Evolutionary conservation across 2,329 filamentous ascomycete species (phyloP), one percentile per base, ranked within the genome.

Genomic region (Fusarium sublunatum): DNA sequence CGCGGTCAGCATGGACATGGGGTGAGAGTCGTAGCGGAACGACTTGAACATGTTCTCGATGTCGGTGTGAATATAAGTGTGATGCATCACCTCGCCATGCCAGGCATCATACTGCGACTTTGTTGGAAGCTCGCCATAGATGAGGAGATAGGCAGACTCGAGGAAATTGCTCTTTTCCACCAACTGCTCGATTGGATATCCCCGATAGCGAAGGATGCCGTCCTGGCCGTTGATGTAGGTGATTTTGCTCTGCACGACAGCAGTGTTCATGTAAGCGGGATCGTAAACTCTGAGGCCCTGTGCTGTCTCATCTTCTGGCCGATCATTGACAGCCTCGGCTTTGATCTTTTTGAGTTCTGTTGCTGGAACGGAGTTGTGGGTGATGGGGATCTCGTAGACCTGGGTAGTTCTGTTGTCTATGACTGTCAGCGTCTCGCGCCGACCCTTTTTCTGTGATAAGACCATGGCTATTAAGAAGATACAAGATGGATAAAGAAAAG

Each of bases 241-340:
- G 68, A 83, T 83, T 44, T 72, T 76, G 66, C 78, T 81, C 73
- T 80, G 72, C 19, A 83, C 77, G 2, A 82, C 81, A 15, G 81
- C 80, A 2, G 81, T 83, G 74, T 83, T 83, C 77, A 82, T 81
- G 73, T 82, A 83, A 3, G 78, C 81, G n/a, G 81, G 80, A 70
- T 83, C 81, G 51, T 76, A 82, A 32, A 83, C 75, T 22, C 81
- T 72, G n/a, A 83, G 77, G 10, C 81, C 81, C 64, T 83, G 80
- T 9, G 74, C 74, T 3, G 78, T 81, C 73, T 82, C 80, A 69
- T 82, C 77, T 51, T 82, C 79, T 9, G 75, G 67, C 15, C 78
- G 76, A 63, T 77, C 77, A 46, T 74, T 64, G 10, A 69, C 62
- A 13, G 71, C 28, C 26, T 64, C 43, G 4, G 78, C 76, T 65